Percentiles rank a stretch among this genome's conserved stretches.
phyloP scores from a whole-genome alignment of 1,284 basidiomycete species.

The Cryptococcus jaspeensis region DNA sequence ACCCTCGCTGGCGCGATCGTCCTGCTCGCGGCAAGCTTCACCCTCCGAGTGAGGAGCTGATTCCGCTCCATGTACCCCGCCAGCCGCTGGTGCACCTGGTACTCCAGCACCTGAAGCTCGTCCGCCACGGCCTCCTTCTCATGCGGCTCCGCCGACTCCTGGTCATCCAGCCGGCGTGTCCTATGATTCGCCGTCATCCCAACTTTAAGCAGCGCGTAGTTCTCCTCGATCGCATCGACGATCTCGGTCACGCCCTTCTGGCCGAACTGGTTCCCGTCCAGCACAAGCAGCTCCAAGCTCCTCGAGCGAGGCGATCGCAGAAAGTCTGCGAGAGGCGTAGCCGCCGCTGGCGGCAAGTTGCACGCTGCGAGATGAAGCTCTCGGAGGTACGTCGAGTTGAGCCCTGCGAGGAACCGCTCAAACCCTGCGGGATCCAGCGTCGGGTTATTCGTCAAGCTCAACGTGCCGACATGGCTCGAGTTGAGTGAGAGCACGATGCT shows the following conservation, averaged over 20 bases:
- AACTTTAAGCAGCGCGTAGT: constrained; percentile 32
- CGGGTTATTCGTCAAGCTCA: constrained; percentile 39
- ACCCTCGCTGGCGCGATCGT: constrained; percentile 33
- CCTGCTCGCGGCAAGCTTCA: constrained; percentile 26
- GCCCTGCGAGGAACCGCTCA: constrained; percentile 21
- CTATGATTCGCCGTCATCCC: constrained; percentile 35
- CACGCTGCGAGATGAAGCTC: constrained; percentile 42
- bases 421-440: constrained; percentile 21
- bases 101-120: constrained; percentile 17
- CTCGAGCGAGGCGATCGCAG: constrained; percentile 24
- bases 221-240: constrained; percentile 37
- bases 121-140: not conserved
- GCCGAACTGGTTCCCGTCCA: constrained; percentile 44
- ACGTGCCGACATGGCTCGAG: constrained; percentile 24
- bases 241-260: constrained; percentile 28
- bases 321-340: constrained; percentile 17
- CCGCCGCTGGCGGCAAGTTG: constrained; percentile 18
- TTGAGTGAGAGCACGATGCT: constrained; percentile 33
- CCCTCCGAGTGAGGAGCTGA: constrained; percentile 29
- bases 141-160: not conserved
- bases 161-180: not conserved
- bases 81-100: constrained; percentile 32
- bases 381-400: constrained; percentile 28
- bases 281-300: constrained; percentile 30
- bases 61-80: constrained; percentile 38